These are phyloP conservation scores for Eucalyptus erythrocorys DNA, from an alignment of 345 rosid species.

Conservation along the genomic window DNA sequence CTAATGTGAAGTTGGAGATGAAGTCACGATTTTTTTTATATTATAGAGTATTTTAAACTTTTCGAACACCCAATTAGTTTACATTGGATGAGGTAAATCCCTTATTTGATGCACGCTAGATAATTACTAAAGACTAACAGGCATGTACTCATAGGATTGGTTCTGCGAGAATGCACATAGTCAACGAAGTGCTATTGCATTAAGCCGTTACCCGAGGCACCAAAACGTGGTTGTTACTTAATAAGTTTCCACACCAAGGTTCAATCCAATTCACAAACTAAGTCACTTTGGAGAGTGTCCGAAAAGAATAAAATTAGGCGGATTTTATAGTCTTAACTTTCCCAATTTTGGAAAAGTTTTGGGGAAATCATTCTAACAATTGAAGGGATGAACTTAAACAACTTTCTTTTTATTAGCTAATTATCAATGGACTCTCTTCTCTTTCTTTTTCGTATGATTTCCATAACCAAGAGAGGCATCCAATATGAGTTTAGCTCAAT, in stretches of 20 bases:
- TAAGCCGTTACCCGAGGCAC: accelerated
- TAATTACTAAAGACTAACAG: background rate
- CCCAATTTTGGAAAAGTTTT: background rate
- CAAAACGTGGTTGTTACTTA: background rate
- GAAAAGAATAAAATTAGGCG: background rate
- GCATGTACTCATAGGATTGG: accelerated
- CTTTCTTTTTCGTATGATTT: background rate
- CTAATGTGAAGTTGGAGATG: background rate
- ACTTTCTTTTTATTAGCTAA: background rate
- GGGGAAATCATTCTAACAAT: background rate
- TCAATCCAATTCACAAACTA: background rate
- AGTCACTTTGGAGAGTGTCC: background rate
- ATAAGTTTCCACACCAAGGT: background rate
- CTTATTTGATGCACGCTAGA: accelerated
- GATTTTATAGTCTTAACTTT: background rate
- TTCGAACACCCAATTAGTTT: background rate
- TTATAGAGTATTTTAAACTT: accelerated
- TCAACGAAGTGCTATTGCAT: background rate
- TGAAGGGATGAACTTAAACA: background rate
- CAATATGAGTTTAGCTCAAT: background rate
- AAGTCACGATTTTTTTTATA: background rate
- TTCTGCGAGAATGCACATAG: accelerated
- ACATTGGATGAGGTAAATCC: accelerated
- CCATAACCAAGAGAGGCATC: background rate
- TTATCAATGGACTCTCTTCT: background rate